Base-by-base conservation (phyloP, 129 eudicot genomes). In the Lonicera japonica region DNA sequence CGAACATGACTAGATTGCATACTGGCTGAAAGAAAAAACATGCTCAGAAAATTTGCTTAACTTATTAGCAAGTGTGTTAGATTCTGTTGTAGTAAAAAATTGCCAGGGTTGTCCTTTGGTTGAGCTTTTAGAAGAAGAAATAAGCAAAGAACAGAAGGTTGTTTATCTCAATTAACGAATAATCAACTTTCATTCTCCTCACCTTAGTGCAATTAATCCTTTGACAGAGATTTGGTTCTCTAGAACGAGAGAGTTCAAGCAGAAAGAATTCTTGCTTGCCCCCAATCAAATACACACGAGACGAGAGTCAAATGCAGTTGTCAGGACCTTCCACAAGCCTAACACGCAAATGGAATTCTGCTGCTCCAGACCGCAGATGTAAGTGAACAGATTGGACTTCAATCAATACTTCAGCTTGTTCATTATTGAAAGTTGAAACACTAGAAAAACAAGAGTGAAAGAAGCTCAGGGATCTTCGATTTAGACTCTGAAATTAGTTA, bases 241-340 rank as follows among this genome's bases (percentile, higher is more conserved):
- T 87, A 80, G 98, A 87, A 65, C 82, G 89, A 67, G 94, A 87
- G 68, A 77, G 48, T 65, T 82, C 95, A 9, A 68, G 69, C 60
- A 87, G 70, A 69, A 81, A 80, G 72, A 55, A 66, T 55, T 67
- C 86, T 25, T 65, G 76, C 75, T 68, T 82, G 66, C 82, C 86
- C 39, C 95, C 88, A 10, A 69, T 70, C 72, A 83, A 58, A 34
- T 78, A 75, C 79, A 24, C 95, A 73, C 80, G 88, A 54, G 95
- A 92, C 64, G 98, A 92, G 43, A 82, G 77, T 79, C 96, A 81
- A 72, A 70, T 84, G 78, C 78, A 66, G 56, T 8, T 71, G 16
- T 72, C 96, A 68, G 75, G 79, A 75, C 68, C 90, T 67, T 84
- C 98, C 59, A 70, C 80, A 60, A 78, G 70, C 61, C 50, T 75